Conservation (phyloP, 73 alveolate species). For the Blepharisma japonicum region DNA sequence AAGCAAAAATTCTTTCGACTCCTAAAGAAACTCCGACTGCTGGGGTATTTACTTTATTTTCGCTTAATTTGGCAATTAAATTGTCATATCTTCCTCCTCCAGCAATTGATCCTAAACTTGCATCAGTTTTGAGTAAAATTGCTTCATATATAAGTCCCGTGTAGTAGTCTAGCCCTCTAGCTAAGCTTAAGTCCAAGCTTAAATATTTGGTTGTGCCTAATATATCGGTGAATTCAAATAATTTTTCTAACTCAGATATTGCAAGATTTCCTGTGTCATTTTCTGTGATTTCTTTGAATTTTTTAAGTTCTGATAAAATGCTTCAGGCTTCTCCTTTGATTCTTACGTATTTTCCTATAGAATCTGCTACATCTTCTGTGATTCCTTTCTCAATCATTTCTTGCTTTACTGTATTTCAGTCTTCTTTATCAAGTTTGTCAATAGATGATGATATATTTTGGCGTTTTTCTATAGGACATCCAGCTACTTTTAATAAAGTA, state of each 20-base stretch:
- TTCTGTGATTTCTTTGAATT: constrained; percentile 53
- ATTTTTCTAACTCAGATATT: constrained; percentile 70
- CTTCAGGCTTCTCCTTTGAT: constrained; percentile 69
- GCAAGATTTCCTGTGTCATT: constrained; percentile 72
- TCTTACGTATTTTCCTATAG: constrained; percentile 54
- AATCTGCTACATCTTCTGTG: constrained; percentile 68
- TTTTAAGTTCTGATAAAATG: constrained; percentile 58
- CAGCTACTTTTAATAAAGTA: constrained; percentile 65
- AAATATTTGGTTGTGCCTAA: constrained; percentile 56
- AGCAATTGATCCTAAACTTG: constrained; percentile 53
- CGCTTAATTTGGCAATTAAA: constrained; percentile 54
- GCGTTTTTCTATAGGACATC: constrained; percentile 66
- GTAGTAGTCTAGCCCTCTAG: constrained; percentile 95
- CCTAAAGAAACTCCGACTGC: constrained; percentile 84
- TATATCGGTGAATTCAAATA: constrained; percentile 57
- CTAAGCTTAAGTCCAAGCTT: constrained; percentile 78
- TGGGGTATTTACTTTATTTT: constrained; percentile 52
- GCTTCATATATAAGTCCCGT: constrained; percentile 89
- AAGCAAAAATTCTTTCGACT: constrained; percentile 66
- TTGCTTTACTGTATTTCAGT: constrained; percentile 77
- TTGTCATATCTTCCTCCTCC: constrained; percentile 84
- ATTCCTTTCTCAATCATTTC: constrained; percentile 81
- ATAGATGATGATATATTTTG: constrained; percentile 73
- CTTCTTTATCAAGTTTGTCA: constrained; percentile 84
- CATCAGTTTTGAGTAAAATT: constrained; percentile 50